Conservation (phyloP, 2,329 filamentous ascomycete species). For the Claviceps sp. region DNA sequence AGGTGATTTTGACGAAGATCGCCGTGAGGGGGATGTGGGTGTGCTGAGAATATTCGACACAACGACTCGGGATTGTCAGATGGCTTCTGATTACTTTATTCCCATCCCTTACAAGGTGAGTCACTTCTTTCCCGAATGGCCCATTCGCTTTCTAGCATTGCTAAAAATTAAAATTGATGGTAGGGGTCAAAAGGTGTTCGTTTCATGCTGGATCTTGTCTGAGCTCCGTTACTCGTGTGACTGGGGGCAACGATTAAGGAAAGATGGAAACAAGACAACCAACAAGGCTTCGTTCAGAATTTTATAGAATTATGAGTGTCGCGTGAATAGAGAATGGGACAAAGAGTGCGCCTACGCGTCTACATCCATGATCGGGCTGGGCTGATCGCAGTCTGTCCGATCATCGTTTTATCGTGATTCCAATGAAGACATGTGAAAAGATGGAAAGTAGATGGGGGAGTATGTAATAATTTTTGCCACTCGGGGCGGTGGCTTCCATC, state of each 20-base stretch:
- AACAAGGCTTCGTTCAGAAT: too few relatives aligned
- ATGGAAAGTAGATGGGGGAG: too few relatives aligned
- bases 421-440: too few relatives aligned
- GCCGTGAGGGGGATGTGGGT: slow-evolving; percentile 20
- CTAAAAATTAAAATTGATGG: slow-evolving; percentile 6
- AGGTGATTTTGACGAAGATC: slow-evolving; percentile 18
- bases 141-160: too few relatives aligned
- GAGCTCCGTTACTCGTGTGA: neutral
- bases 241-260: neutral
- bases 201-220: slow-evolving; percentile 16
- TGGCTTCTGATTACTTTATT: slow-evolving; percentile 26
- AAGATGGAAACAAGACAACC: neutral
- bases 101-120: slow-evolving; percentile 24
- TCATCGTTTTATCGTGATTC: too few relatives aligned
- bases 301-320: too few relatives aligned
- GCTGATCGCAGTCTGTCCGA: too few relatives aligned
- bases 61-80: slow-evolving; percentile 20
- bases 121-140: neutral
- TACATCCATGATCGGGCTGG: too few relatives aligned
- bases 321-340: too few relatives aligned
- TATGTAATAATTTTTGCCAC: too few relatives aligned
- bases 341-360: too few relatives aligned
- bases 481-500: too few relatives aligned
- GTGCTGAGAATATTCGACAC: slow-evolving; percentile 23
- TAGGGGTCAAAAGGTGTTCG: slow-evolving; percentile 21